Percentiles rank a stretch among this genome's conserved stretches.
These are phyloP conservation scores for Suillus lakei DNA, from an alignment of 768 basidiomycete genomes.

Conservation along the genomic window DNA sequence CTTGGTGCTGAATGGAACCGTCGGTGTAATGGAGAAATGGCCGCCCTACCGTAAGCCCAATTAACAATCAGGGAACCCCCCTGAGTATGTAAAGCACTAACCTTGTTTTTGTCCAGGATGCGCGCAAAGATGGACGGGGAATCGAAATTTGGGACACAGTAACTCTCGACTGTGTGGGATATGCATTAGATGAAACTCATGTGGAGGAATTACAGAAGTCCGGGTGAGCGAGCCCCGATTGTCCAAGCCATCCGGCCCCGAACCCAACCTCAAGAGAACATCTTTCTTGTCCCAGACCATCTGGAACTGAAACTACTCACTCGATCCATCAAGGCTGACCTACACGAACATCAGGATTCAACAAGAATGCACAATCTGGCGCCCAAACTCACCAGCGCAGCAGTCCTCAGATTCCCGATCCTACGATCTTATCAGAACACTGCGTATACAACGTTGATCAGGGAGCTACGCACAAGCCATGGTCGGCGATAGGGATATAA, in stretches of 20 bases:
- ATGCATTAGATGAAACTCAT: not conserved
- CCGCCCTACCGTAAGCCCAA: slow-evolving; percentile 60
- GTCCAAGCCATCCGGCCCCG: not conserved
- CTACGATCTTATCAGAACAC: slow-evolving; percentile 43
- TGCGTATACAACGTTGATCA: not conserved
- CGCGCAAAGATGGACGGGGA: slow-evolving; percentile 92
- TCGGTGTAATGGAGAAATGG: slow-evolving; percentile 88
- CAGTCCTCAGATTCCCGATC: slow-evolving; percentile 84
- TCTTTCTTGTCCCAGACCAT: not conserved
- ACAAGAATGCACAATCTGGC: not conserved
- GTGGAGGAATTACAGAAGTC: not conserved
- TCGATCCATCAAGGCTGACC: slow-evolving; percentile 82
- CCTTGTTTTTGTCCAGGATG: slow-evolving; percentile 85
- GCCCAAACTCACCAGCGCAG: slow-evolving; percentile 59
- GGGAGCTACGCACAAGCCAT: slow-evolving; percentile 63
- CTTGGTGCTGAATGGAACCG: slow-evolving; percentile 69
- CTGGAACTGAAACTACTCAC: slow-evolving; percentile 41
- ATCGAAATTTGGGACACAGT: slow-evolving; percentile 93
- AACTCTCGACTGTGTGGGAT: slow-evolving; percentile 72
- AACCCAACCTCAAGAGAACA: not conserved
- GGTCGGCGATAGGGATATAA: slow-evolving; percentile 78
- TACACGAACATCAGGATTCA: slow-evolving; percentile 21
- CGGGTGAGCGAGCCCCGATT: not conserved
- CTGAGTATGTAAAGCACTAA: slow-evolving; percentile 14
- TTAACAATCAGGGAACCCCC: slow-evolving; percentile 10